These are phyloP conservation scores for Golubevia sp. DNA, from an alignment of 1,284 basidiomycete species.

Conservation along the genomic window DNA sequence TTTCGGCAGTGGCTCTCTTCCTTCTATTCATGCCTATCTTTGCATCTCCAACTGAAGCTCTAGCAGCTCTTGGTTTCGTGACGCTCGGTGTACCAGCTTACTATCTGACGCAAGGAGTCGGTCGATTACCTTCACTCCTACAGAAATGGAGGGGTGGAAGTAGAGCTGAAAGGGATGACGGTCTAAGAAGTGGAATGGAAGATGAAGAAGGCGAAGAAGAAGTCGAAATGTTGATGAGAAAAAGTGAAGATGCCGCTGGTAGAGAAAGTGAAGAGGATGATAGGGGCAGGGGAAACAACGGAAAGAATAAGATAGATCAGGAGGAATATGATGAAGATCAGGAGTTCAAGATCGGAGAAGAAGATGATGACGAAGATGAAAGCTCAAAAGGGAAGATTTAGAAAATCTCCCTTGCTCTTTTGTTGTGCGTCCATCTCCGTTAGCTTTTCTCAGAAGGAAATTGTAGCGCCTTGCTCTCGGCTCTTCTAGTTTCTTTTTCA, in stretches of 20 bases:
- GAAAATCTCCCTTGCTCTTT: too few species aligned
- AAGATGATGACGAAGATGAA: too few species aligned
- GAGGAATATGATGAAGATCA: background rate
- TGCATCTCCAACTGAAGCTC: constrained; percentile 84
- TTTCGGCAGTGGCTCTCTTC: constrained; percentile 89
- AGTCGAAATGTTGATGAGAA: background rate
- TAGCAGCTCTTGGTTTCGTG: constrained; percentile 67
- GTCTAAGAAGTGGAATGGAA: background rate
- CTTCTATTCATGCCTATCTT: constrained; percentile 92
- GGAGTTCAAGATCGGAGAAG: too few species aligned
- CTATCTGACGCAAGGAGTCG: constrained; percentile 30
- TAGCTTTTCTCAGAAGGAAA: too few species aligned
- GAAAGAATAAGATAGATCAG: background rate
- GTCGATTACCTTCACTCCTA: background rate
- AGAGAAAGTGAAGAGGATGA: background rate
- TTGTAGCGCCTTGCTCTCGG: too few species aligned
- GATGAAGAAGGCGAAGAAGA: background rate
- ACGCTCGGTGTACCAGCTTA: constrained; percentile 42
- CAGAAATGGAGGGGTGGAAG: constrained; percentile 1
- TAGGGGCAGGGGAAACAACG: background rate
- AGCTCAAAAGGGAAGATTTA: too few species aligned
- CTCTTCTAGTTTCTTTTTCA: too few species aligned
- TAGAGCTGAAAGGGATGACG: background rate
- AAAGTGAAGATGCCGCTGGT: background rate
- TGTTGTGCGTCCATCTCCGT: too few species aligned